Base-by-base conservation (phyloP, 306 rosid genomes). In the Citrullus amarus region DNA sequence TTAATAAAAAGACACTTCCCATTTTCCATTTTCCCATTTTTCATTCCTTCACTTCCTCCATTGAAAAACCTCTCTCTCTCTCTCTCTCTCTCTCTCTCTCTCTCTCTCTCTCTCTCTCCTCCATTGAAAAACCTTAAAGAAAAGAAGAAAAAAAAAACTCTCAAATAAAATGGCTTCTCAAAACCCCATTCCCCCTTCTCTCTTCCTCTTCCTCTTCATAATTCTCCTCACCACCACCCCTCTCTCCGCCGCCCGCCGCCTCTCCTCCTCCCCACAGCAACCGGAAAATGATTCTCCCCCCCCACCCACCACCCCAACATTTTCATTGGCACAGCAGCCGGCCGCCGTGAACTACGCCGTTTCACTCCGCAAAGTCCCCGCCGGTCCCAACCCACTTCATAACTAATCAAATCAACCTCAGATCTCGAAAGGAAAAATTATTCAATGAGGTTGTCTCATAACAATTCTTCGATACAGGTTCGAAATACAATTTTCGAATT, bases 311-410 rank as follows among this genome's bases (percentile, higher is more conserved):
- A 20, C 58, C 8, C 6, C 39, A 30, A 61, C 76, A 44, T 48
- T 25, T 3, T 22, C 58, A 71, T 15, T 46, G n/a, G 8, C 60
- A 4, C 25, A 50, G 28, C 41, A 60, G 28, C 9, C 77, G 8
- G 4, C 41, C 41, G 9, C 77, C 77, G 39, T 46, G 22, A 39
- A n/a, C 56, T 13, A 48, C 41, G 25, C 15, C 55, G 77, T 30
- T 9, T 72, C 77, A 0, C 77, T 28, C 58, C 58, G 77, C 41
- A 72, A 50, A 72, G 77, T 50, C 43, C 77, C 77, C 41, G 77
- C 60, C 59, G 77, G 77, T 50, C 77, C 77, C 9, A 72, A 72
- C 58, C 77, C 77, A 2, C 60, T 72, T 4, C 77, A 72, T 30
- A 72, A 72, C 60, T 72, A 30, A 72, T 6, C 77, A 13, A 7